phyloP scores from a whole-genome alignment of 2,329 filamentous ascomycete genomes.

The Alternaria solani region DNA sequence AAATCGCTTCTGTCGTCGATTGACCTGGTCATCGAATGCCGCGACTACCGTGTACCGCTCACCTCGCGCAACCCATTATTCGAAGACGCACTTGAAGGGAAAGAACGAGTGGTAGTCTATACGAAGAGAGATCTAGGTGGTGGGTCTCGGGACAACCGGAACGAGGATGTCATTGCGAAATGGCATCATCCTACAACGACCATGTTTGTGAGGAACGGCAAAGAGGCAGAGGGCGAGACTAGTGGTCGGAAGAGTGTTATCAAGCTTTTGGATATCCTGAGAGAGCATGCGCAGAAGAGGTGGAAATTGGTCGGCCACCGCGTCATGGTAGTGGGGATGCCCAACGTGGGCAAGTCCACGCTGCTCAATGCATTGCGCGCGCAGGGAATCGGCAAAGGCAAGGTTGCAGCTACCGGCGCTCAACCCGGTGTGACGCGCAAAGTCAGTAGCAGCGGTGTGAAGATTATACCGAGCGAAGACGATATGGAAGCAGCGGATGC shows the following conservation, averaged over 20 bases:
- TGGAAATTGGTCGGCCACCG: conserved; percentile 80
- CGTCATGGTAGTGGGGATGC: conserved; percentile 93
- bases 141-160: conserved; percentile 39
- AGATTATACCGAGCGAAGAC: conserved; percentile 68
- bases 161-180: conserved; percentile 60
- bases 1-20: conserved; percentile 79
- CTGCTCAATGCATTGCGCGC: conserved; percentile 86
- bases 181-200: conserved; percentile 64
- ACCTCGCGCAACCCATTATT: conserved; percentile 91
- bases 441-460: conserved; percentile 76
- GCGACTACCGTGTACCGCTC: conserved; percentile 89
- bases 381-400: conserved; percentile 70
- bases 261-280: conserved; percentile 61
- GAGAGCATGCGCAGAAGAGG: conserved; percentile 57
- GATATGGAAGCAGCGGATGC: conserved; percentile 47
- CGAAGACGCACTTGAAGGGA: conserved; percentile 76
- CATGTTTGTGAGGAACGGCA: conserved; percentile 60
- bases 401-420: conserved; percentile 82
- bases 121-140: conserved; percentile 76
- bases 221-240: conserved; percentile 37
- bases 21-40: conserved; percentile 90
- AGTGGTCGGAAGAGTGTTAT: conserved; percentile 30
- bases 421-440: conserved; percentile 92
- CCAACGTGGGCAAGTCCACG: conserved; percentile 95
- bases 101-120: conserved; percentile 83